Evolutionary conservation across 495 filamentous ascomycete species (phyloP).

Genomic region (Rhypophila decipiens): DNA sequence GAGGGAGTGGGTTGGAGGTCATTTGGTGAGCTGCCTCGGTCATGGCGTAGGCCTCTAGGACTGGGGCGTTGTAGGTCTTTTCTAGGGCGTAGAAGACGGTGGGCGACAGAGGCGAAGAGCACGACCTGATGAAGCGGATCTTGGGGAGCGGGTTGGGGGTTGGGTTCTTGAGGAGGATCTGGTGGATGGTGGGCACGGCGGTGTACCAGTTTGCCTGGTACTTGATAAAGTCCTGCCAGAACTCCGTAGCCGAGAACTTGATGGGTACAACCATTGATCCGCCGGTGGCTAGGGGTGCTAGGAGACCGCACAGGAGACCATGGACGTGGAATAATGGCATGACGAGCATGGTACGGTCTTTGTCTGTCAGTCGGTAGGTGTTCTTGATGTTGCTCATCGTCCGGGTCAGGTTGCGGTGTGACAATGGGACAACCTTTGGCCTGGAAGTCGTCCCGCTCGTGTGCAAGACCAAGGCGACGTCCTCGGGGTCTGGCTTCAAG

Average conservation of each 20-base stretch:
- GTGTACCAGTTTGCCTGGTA: conserved; percentile 83
- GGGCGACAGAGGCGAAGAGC: conserved; percentile 73
- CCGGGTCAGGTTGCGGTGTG: conserved; percentile 68
- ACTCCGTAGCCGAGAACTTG: conserved; percentile 75
- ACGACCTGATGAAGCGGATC: conserved; percentile 83
- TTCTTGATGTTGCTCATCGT: conserved; percentile 61
- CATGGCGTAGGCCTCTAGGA: conserved; percentile 88
- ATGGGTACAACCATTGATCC: conserved; percentile 68
- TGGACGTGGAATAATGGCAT: conserved; percentile 92
- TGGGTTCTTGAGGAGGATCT: conserved; percentile 69
- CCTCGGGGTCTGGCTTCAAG: conserved; percentile 53
- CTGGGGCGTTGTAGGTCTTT: conserved; percentile 63
- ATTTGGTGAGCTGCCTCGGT: conserved; percentile 87
- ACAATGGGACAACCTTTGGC: conserved; percentile 76
- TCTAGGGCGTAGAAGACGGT: conserved; percentile 72
- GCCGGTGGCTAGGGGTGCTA: conserved; percentile 65
- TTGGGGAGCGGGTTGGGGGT: conserved; percentile 56
- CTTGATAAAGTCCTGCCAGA: conserved; percentile 67
- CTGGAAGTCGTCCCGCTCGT: conserved; percentile 72
- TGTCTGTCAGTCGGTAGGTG: conserved; percentile 61
- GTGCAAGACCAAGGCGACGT: conserved; percentile 67
- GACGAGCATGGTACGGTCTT: conserved; percentile 75
- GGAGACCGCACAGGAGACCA: conserved; percentile 70
- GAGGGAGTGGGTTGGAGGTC: conserved; percentile 78
- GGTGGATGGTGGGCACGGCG: conserved; percentile 82